These are phyloP conservation scores for Maudiozyma pseudohumilis DNA, from an alignment of 805 yeast genomes.

Conservation along the genomic window DNA sequence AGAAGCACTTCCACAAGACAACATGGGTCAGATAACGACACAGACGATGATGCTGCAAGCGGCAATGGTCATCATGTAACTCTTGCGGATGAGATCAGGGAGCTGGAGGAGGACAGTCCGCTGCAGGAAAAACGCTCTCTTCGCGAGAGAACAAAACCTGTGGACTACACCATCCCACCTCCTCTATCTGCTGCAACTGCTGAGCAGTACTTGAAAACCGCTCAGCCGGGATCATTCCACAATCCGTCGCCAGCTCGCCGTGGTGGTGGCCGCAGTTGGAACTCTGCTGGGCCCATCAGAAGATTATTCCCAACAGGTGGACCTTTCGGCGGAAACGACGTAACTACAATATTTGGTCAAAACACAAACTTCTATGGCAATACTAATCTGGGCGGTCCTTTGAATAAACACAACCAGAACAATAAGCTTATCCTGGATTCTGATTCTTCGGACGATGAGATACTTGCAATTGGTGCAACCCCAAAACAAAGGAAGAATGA, in stretches of 20 bases:
- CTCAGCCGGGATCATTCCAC: slow-evolving; percentile 6
- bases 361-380: slow-evolving; percentile 36
- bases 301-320: slow-evolving; percentile 89
- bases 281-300: slow-evolving; percentile 42
- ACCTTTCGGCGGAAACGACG: slow-evolving; percentile 96
- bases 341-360: slow-evolving; percentile 68
- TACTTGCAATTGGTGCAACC: slow-evolving; percentile 36
- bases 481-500: slow-evolving; percentile 30
- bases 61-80: slow-evolving; percentile 26
- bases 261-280: slow-evolving; percentile 31
- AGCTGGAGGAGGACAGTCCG: slow-evolving; percentile 52
- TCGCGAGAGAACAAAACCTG: slow-evolving; percentile 60
- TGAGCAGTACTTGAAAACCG: slow-evolving; percentile 23
- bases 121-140: slow-evolving; percentile 42
- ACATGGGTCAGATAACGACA: slow-evolving; percentile 16
- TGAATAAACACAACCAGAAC: slow-evolving; percentile 14
- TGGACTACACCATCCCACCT: slow-evolving; percentile 78
- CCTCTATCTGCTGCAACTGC: slow-evolving; percentile 42
- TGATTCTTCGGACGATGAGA: slow-evolving; percentile 57
- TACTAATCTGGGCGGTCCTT: slow-evolving; percentile 2
- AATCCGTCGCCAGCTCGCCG: slow-evolving; percentile 28
- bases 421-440: slow-evolving; percentile 35
- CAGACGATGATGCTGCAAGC: slow-evolving; percentile 18
- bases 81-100: slow-evolving; percentile 56
- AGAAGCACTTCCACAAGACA: slow-evolving; percentile 20